Conservation (phyloP, 306 rosid species). For the Erythrophleum fordii region DNA sequence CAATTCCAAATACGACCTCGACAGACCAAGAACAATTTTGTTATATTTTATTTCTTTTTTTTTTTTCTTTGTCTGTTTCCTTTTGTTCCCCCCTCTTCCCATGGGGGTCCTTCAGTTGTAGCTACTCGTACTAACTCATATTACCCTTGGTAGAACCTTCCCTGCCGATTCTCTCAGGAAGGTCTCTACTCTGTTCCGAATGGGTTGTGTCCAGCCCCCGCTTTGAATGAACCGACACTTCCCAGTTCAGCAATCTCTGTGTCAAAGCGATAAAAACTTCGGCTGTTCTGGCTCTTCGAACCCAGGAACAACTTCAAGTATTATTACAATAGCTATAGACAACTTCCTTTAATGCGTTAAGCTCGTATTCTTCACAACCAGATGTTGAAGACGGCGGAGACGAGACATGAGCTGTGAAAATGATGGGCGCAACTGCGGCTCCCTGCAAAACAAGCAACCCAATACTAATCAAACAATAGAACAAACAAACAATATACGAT, state of each 20-base stretch:
- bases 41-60: constrained; percentile 25
- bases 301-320: constrained; percentile 56
- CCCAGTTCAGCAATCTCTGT: constrained; percentile 55
- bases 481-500: not conserved
- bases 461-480: constrained; percentile 22
- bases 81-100: constrained; percentile 29
- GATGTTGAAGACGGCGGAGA: constrained; percentile 65
- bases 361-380: constrained; percentile 52
- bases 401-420: constrained; percentile 83
- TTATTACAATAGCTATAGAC: constrained; percentile 56
- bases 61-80: not conserved
- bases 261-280: constrained; percentile 42
- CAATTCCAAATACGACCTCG: constrained; percentile 73
- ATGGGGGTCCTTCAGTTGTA: constrained; percentile 57
- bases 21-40: constrained; percentile 57
- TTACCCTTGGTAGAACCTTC: constrained; percentile 52
- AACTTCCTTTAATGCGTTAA: constrained; percentile 46
- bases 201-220: constrained; percentile 70
- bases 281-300: constrained; percentile 79
- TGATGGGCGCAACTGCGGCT: constrained; percentile 90
- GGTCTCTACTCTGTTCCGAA: constrained; percentile 50
- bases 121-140: constrained; percentile 62
- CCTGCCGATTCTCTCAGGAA: constrained; percentile 57
- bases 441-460: constrained; percentile 64
- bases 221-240: constrained; percentile 81